These are phyloP conservation scores for Triadica sebifera DNA, from an alignment of 345 rosid genomes.

Conservation along the genomic window DNA sequence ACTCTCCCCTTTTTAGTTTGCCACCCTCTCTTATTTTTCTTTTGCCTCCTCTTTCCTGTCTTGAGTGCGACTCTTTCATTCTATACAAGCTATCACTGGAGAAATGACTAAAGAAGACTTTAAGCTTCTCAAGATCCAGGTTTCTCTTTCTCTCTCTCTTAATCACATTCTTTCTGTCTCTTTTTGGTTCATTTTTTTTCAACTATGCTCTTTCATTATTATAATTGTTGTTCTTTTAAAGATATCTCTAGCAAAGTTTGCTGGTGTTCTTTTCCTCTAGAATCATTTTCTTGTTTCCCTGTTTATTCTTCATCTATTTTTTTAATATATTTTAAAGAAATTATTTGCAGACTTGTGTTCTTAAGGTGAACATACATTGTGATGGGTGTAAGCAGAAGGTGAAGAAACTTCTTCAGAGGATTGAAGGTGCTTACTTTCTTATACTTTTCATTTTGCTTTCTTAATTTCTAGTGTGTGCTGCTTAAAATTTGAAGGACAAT, in stretches of 20 bases:
- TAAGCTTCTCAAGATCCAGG: conserved; percentile 90
- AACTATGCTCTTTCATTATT: no score
- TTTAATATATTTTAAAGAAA: background rate
- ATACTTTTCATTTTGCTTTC: background rate
- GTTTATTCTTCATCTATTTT: background rate
- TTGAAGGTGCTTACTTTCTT: conserved; percentile 53
- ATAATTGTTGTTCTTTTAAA: background rate
- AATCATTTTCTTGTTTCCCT: conserved; percentile 13
- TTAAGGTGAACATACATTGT: conserved; percentile 78
- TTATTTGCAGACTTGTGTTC: conserved; percentile 54
- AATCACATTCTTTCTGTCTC: background rate
- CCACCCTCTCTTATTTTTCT: background rate
- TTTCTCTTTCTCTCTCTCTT: conserved; percentile 22
- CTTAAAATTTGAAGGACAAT: background rate
- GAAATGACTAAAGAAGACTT: conserved; percentile 87
- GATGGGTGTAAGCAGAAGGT: conserved; percentile 86
- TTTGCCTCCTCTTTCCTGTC: conserved; percentile 3
- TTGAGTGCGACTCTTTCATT: conserved; percentile 26
- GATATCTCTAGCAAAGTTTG: conserved; percentile 15
- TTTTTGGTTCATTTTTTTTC: conserved; percentile 13
- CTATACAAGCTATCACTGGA: conserved; percentile 21
- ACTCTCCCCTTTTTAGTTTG: background rate
- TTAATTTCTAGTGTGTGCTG: background rate
- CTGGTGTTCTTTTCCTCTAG: conserved; percentile 11
- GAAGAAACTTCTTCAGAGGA: conserved; percentile 77